Evolutionary conservation across 1,139 yeast genomes (phyloP).

Genomic region (Debaryomyces sp.): DNA sequence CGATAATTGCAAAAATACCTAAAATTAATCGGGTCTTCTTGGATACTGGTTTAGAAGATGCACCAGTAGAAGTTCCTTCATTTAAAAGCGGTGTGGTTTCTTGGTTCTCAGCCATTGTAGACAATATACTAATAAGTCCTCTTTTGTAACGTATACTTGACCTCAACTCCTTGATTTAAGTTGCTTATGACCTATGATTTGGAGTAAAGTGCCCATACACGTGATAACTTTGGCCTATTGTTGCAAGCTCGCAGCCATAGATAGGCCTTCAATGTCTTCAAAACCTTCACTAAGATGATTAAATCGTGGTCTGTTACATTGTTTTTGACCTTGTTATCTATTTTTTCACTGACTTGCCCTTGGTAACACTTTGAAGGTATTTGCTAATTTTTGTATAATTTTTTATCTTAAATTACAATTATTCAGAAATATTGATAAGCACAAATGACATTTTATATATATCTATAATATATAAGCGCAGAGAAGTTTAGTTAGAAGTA

Average conservation of each 20-base stretch:
- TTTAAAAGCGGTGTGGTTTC: conserved; percentile 3
- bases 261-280: neutral
- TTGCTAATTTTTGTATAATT: no score
- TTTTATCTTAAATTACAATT: no score
- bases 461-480: no score
- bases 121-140: neutral
- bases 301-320: neutral
- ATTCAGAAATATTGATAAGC: no score
- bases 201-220: neutral
- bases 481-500: no score
- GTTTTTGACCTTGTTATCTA: no score
- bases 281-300: neutral
- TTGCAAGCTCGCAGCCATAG: neutral
- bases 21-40: neutral
- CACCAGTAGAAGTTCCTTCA: neutral
- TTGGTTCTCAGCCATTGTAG: neutral
- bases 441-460: no score
- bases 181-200: neutral
- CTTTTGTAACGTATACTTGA: neutral
- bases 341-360: no score
- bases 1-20: conserved; percentile 3
- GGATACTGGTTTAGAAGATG: neutral
- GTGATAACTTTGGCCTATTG: neutral
- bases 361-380: no score
- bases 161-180: neutral